Conservation (phyloP, 805 yeast genomes). For the Monosporozyma aquatica region DNA sequence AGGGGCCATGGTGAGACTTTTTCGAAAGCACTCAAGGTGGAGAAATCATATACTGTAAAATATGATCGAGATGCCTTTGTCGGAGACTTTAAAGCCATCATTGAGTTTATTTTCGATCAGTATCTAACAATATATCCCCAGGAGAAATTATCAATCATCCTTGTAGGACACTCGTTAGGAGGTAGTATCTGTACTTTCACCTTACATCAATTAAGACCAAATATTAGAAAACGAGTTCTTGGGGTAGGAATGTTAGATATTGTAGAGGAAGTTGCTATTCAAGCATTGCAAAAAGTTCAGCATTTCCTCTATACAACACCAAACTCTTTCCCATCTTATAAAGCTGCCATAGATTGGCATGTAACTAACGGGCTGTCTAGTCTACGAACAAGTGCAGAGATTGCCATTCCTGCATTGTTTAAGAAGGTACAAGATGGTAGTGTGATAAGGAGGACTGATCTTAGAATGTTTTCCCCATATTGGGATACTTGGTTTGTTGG, state of each 20-base stretch:
- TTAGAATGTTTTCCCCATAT: slow-evolving; percentile 48
- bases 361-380: slow-evolving; percentile 45
- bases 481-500: slow-evolving; percentile 83
- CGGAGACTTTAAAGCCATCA: slow-evolving; percentile 41
- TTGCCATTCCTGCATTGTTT: slow-evolving; percentile 73
- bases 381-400: slow-evolving; percentile 50
- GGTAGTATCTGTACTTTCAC: slow-evolving; percentile 70
- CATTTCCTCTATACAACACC: slow-evolving; percentile 63
- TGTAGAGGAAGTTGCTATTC: slow-evolving; percentile 85
- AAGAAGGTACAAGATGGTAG: slow-evolving; percentile 16
- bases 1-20: slow-evolving; percentile 73
- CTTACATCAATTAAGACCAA: slow-evolving; percentile 21
- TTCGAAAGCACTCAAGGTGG: neutral
- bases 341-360: slow-evolving; percentile 78
- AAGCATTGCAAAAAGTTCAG: slow-evolving; percentile 59
- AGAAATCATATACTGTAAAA: slow-evolving; percentile 11
- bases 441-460: slow-evolving; percentile 55
- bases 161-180: slow-evolving; percentile 89
- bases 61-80: slow-evolving; percentile 44
- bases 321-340: slow-evolving; percentile 38
- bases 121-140: neutral
- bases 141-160: slow-evolving; percentile 33
- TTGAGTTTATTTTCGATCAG: neutral
- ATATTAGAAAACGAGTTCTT: slow-evolving; percentile 30
- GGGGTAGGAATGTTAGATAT: slow-evolving; percentile 83